Conservation (phyloP, 768 basidiomycete genomes). For the Holtermannia corniformis region DNA sequence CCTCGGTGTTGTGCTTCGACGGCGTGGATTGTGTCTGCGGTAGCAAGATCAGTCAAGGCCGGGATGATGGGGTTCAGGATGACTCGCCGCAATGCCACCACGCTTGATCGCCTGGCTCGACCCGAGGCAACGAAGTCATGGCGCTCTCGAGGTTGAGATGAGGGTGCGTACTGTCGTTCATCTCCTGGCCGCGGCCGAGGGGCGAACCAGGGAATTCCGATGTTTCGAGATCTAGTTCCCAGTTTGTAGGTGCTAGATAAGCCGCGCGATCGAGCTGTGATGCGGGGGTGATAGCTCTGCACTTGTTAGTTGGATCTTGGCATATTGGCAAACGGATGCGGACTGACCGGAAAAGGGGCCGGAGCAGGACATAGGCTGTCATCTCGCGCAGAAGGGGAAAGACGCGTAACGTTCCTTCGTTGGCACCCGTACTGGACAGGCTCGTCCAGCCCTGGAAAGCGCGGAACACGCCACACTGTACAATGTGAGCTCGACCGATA, state of each 20-base stretch:
- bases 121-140: constrained; percentile 53
- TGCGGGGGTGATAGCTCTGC: constrained; percentile 1
- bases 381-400: constrained; percentile 52
- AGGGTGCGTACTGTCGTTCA: constrained; percentile 52
- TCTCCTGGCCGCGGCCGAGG: constrained; percentile 51
- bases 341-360: constrained; percentile 55
- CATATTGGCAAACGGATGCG: constrained; percentile 14
- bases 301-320: constrained; percentile 2
- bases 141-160: constrained; percentile 53
- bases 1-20: constrained; percentile 34
- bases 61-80: not conserved
- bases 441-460: constrained; percentile 48
- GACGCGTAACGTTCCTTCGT: constrained; percentile 58
- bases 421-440: constrained; percentile 51
- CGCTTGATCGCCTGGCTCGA: constrained; percentile 61
- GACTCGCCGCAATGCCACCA: constrained; percentile 36
- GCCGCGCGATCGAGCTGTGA: constrained; percentile 3
- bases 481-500: too few species aligned
- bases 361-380: constrained; percentile 55
- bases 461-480: constrained; percentile 40
- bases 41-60: too few species aligned
- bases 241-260: constrained; percentile 48
- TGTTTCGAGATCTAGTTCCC: constrained; percentile 51
- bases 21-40: constrained; percentile 33
- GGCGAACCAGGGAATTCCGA: constrained; percentile 52